phyloP scores from a whole-genome alignment of 2,329 filamentous ascomycete species.

The Stromatinia cepivora region DNA sequence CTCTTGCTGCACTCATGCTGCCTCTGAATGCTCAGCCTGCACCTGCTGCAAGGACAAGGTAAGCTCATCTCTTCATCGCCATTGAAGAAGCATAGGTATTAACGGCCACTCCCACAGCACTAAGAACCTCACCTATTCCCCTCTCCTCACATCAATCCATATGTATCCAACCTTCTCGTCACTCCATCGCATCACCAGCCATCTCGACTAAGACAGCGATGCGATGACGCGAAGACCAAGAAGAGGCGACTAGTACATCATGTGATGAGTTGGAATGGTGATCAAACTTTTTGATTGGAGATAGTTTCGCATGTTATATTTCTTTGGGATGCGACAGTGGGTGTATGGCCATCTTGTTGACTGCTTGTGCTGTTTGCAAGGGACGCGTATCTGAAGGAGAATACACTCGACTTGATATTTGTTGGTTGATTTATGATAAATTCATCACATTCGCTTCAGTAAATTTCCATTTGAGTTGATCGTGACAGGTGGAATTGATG shows the following conservation, averaged over 20 bases:
- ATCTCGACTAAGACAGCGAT: constrained; percentile 15
- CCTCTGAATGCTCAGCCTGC: constrained; percentile 10
- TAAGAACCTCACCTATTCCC: neutral
- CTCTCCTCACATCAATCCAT: neutral
- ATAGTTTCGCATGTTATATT: neutral
- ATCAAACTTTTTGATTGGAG: neutral
- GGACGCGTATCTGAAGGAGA: neutral
- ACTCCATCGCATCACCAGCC: neutral
- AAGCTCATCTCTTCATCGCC: neutral
- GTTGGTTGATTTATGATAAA: neutral
- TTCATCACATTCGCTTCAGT: neutral
- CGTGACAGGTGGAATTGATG: neutral
- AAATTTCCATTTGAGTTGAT: neutral
- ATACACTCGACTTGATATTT: neutral
- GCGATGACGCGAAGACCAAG: neutral
- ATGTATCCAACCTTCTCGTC: neutral
- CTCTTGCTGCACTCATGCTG: constrained; percentile 18
- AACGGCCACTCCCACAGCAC: neutral
- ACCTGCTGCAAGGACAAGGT: constrained; percentile 17
- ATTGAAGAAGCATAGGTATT: neutral
- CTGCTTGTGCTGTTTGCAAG: neutral
- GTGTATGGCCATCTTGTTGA: neutral
- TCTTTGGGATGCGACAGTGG: neutral
- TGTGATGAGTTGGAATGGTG: constrained; percentile 4
- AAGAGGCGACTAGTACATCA: neutral